phyloP scores from a whole-genome alignment of 1,284 basidiomycete genomes.

The Microbotryum violaceum region DNA sequence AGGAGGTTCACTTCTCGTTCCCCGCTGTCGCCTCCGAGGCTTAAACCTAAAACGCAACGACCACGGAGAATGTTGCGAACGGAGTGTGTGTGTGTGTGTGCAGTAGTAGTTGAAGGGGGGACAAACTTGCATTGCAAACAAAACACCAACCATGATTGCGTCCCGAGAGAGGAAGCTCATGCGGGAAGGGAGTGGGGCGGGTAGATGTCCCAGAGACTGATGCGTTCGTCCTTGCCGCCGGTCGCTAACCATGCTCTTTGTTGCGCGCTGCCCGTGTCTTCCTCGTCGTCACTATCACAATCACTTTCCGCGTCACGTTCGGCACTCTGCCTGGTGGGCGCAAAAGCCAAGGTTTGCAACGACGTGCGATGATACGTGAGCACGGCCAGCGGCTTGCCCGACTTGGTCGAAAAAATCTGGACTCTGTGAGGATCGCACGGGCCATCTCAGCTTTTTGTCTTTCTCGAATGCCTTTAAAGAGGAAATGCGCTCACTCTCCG shows the following conservation, averaged over 20 bases:
- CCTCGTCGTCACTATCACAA: constrained; percentile 1
- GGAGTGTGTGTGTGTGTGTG: no score
- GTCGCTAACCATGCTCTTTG: constrained; percentile 30
- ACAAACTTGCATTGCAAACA: no score
- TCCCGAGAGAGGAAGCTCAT: no score
- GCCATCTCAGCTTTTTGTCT: not conserved
- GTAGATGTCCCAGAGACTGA: constrained; percentile 34
- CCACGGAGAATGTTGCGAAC: no score
- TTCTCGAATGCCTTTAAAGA: not conserved
- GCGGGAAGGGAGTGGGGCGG: constrained; percentile 5
- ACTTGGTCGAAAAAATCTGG: constrained; percentile 27
- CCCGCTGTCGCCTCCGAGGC: no score
- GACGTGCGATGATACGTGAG: constrained; percentile 32
- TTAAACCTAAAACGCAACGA: no score
- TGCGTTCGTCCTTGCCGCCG: constrained; percentile 32
- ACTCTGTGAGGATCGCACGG: constrained; percentile 10
- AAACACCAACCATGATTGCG: no score
- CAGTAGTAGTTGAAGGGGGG: no score
- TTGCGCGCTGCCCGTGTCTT: not conserved
- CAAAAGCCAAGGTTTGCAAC: constrained; percentile 32
- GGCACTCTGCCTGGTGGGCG: not conserved
- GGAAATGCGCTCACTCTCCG: constrained; percentile 22
- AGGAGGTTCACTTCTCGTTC: no score
- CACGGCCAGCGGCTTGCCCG: constrained; percentile 32
- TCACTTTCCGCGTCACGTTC: not conserved